Conservation (phyloP, 495 filamentous ascomycete genomes). For the Aspergillus homomorphus region DNA sequence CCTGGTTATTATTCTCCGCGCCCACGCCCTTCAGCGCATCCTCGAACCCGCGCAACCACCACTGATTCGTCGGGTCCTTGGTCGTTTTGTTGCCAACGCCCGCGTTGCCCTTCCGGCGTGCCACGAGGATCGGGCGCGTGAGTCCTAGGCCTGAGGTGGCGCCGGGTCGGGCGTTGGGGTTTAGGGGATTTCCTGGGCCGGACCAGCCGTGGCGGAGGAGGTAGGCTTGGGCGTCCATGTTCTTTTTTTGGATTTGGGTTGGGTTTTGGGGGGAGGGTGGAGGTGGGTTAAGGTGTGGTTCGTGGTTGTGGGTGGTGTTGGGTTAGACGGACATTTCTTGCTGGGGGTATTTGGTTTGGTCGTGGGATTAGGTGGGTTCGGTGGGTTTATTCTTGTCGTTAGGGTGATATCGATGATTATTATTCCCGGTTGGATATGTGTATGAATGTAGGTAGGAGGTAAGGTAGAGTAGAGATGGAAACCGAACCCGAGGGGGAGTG, state of each 20-base stretch:
- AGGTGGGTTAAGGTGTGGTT: neutral
- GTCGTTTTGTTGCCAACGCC: slow-evolving; percentile 70
- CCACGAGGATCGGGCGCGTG: slow-evolving; percentile 63
- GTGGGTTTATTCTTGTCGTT: no score
- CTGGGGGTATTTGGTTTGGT: neutral
- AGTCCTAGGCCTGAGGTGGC: slow-evolving; percentile 62
- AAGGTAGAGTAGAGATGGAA: no score
- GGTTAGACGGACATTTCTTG: neutral
- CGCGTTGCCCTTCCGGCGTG: slow-evolving; percentile 63
- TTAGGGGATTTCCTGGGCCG: slow-evolving; percentile 70
- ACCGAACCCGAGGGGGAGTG: no score
- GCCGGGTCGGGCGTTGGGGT: slow-evolving; percentile 60
- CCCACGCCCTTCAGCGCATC: slow-evolving; percentile 66
- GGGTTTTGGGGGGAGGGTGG: neutral
- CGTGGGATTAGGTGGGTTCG: no score
- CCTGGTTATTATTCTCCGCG: slow-evolving; percentile 36
- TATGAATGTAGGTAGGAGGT: no score
- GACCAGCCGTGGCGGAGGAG: slow-evolving; percentile 77
- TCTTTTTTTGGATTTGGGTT: slow-evolving; percentile 6
- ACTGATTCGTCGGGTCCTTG: slow-evolving; percentile 61
- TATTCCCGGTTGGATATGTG: no score
- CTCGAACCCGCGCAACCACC: slow-evolving; percentile 82
- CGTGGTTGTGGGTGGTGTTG: neutral
- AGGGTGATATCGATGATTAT: no score
- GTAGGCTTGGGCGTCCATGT: slow-evolving; percentile 67